phyloP scores from a whole-genome alignment of 495 filamentous ascomycete species.

The Podospora pseudocomata region DNA sequence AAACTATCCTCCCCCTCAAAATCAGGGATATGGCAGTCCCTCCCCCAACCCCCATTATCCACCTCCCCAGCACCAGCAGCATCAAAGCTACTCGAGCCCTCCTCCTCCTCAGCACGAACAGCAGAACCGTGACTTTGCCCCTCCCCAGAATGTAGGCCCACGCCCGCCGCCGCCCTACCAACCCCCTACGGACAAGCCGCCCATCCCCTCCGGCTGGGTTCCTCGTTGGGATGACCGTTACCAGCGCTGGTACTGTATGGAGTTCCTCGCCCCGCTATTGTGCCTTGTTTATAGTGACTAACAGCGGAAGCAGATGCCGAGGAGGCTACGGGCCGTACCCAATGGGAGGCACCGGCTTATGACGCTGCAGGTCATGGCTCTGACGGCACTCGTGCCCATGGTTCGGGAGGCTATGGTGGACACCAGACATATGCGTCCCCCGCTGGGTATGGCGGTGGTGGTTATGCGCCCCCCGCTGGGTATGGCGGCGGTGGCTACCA shows the following conservation, averaged over 20 bases:
- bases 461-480: not conserved
- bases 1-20: slow-evolving; percentile 21
- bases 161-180: slow-evolving; percentile 40
- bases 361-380: slow-evolving; percentile 26
- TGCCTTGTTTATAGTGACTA: not conserved
- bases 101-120: slow-evolving; percentile 5
- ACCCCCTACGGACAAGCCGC: slow-evolving; percentile 46
- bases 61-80: slow-evolving; percentile 5
- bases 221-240: slow-evolving; percentile 55
- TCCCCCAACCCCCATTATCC: slow-evolving; percentile 13
- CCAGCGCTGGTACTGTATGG: slow-evolving; percentile 54
- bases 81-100: not conserved
- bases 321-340: slow-evolving; percentile 54
- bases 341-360: slow-evolving; percentile 55
- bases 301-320: slow-evolving; percentile 40
- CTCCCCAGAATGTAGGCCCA: slow-evolving; percentile 12
- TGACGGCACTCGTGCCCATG: slow-evolving; percentile 14
- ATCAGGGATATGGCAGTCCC: slow-evolving; percentile 19
- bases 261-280: not conserved
- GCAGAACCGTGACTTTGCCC: slow-evolving; percentile 3
- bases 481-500: slow-evolving; percentile 1
- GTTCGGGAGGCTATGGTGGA: not conserved
- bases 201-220: slow-evolving; percentile 57
- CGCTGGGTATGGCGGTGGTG: slow-evolving; percentile 10
- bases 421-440: slow-evolving; percentile 1